A percentile compares a stretch with the other conserved stretches of the same genome.
These are phyloP conservation scores for Cyphellophora europaea DNA, from an alignment of 2,329 filamentous ascomycete species.

Conservation along the genomic window DNA sequence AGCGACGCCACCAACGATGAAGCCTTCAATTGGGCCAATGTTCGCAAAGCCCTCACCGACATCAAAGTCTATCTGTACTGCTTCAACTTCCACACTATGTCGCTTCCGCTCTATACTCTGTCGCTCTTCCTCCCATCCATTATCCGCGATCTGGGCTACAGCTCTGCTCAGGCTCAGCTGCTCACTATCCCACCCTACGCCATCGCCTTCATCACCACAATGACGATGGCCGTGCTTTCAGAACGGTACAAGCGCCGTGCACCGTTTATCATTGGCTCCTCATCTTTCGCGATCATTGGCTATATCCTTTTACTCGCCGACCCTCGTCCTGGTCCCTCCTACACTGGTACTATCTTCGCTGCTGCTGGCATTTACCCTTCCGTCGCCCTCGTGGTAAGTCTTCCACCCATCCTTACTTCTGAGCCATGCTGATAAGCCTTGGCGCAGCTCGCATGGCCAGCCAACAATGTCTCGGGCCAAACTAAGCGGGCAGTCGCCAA, in stretches of 20 bases:
- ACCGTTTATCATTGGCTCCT: conserved; percentile 53
- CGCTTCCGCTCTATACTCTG: conserved; percentile 42
- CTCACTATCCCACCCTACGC: conserved; percentile 57
- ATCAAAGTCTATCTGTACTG: conserved; percentile 67
- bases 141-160: conserved; percentile 33
- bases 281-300: conserved; percentile 49
- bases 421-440: too few relatives aligned
- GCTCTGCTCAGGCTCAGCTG: conserved; percentile 36
- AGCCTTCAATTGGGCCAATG: conserved; percentile 58
- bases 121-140: conserved; percentile 33
- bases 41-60: conserved; percentile 54
- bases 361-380: conserved; percentile 60
- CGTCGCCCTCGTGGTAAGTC: conserved; percentile 35
- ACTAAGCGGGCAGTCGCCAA: conserved; percentile 61
- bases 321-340: conserved; percentile 46
- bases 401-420: too few relatives aligned
- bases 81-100: conserved; percentile 63
- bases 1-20: conserved; percentile 62
- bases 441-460: conserved; percentile 59
- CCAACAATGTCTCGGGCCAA: conserved; percentile 62
- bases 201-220: conserved; percentile 51
- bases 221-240: conserved; percentile 50
- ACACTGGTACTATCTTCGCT: conserved; percentile 53
- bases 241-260: conserved; percentile 50
- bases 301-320: conserved; percentile 53